phyloP scores from a whole-genome alignment of 1,139 yeast species.

The Yamadazyma dushanensis region DNA sequence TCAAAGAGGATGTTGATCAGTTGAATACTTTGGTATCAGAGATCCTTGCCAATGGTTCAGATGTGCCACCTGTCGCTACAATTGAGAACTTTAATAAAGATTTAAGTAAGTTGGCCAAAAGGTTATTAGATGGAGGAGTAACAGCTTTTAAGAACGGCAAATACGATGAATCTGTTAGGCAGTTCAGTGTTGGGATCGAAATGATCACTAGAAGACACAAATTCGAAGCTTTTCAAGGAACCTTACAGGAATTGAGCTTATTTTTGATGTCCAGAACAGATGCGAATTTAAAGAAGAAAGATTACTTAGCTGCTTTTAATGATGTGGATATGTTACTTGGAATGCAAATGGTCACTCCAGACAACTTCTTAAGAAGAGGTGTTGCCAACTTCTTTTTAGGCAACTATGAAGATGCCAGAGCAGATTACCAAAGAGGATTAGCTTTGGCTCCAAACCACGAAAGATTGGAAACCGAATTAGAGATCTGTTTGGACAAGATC shows the following conservation, averaged over 20 bases:
- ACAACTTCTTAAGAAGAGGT: slow-evolving; percentile 80
- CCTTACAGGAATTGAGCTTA: slow-evolving; percentile 73
- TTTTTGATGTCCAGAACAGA: slow-evolving; percentile 83
- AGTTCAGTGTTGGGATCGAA: slow-evolving; percentile 75
- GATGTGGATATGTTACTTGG: slow-evolving; percentile 76
- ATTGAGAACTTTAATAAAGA: slow-evolving; percentile 55
- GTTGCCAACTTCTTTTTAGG: slow-evolving; percentile 71
- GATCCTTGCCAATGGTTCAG: slow-evolving; percentile 58
- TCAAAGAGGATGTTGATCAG: slow-evolving; percentile 55
- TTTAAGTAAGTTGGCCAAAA: slow-evolving; percentile 65
- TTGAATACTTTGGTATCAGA: slow-evolving; percentile 64
- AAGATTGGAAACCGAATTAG: slow-evolving; percentile 42
- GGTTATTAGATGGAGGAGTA: slow-evolving; percentile 73
- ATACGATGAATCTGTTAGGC: slow-evolving; percentile 69
- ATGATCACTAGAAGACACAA: slow-evolving; percentile 79
- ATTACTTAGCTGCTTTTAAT: slow-evolving; percentile 71
- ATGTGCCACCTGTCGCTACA: slow-evolving; percentile 69
- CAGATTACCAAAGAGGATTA: slow-evolving; percentile 77
- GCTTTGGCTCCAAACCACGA: slow-evolving; percentile 58
- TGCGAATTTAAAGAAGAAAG: slow-evolving; percentile 64
- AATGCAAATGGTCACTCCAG: slow-evolving; percentile 69
- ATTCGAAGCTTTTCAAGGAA: slow-evolving; percentile 81
- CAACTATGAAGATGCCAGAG: slow-evolving; percentile 68
- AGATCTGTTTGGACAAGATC: slow-evolving; percentile 45
- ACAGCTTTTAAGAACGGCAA: slow-evolving; percentile 61